Conservation (phyloP, 805 yeast genomes). For the Yueomyces sinensis region DNA sequence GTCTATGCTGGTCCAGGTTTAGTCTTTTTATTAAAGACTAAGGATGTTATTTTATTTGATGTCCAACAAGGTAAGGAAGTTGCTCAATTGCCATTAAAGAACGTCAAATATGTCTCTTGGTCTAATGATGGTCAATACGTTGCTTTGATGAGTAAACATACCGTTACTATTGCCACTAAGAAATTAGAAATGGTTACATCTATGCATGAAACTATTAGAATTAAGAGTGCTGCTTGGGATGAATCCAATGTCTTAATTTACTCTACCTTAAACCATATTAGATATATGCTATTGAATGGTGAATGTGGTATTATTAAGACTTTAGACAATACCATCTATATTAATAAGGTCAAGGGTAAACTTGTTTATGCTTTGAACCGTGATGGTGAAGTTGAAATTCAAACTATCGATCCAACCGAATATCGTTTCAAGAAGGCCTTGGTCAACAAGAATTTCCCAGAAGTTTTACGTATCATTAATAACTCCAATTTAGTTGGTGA, state of each 20-base stretch:
- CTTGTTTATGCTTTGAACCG: conserved; percentile 74
- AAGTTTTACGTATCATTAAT: conserved; percentile 79
- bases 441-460: conserved; percentile 78
- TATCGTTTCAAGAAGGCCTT: conserved; percentile 90
- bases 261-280: conserved; percentile 91
- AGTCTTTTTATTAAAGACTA: conserved; percentile 58
- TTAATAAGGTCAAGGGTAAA: conserved; percentile 56
- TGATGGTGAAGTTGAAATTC: conserved; percentile 66
- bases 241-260: conserved; percentile 83
- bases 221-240: conserved; percentile 97
- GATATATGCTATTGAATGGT: conserved; percentile 85
- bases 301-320: conserved; percentile 93
- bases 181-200: conserved; percentile 67
- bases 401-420: conserved; percentile 88
- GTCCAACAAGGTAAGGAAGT: conserved; percentile 82
- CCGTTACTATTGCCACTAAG: conserved; percentile 75
- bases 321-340: conserved; percentile 74
- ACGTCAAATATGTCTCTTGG: conserved; percentile 84
- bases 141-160: conserved; percentile 85
- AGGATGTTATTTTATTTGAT: conserved; percentile 70
- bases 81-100: conserved; percentile 53
- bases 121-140: conserved; percentile 75
- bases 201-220: conserved; percentile 91
- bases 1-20: conserved; percentile 73
- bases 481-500: conserved; percentile 92